Evolutionary conservation across 257 asterid genomes (phyloP).

Genomic region (Solanum etuberosum): DNA sequence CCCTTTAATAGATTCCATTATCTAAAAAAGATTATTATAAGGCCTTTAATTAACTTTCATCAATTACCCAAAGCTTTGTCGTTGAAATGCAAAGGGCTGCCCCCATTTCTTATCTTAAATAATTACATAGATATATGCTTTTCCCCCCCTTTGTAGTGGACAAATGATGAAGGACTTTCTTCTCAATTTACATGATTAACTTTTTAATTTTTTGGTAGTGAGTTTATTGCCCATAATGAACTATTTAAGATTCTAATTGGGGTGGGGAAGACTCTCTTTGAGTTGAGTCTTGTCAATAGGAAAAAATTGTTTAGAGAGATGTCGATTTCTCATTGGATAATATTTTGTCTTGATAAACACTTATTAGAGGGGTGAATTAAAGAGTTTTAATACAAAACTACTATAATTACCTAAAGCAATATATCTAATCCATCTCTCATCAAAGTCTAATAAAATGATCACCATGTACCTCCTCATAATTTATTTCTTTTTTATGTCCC

Average conservation of each 20-base stretch:
- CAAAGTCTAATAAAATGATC: background rate
- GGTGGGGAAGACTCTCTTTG: slow-evolving; percentile 13
- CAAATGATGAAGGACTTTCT: slow-evolving; percentile 38
- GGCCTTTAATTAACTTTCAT: slow-evolving; percentile 10
- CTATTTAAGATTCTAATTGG: slow-evolving; percentile 23
- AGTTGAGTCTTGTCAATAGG: slow-evolving; percentile 65
- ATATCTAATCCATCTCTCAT: slow-evolving; percentile 24
- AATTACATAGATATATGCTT: slow-evolving; percentile 30
- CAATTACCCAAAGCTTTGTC: slow-evolving; percentile 29
- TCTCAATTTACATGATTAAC: slow-evolving; percentile 37
- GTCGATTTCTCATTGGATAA: slow-evolving; percentile 27
- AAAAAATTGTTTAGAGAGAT: slow-evolving; percentile 6
- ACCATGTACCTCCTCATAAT: background rate
- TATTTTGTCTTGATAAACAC: background rate
- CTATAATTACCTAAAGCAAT: slow-evolving; percentile 5
- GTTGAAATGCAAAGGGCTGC: slow-evolving; percentile 48
- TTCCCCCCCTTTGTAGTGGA: slow-evolving; percentile 33
- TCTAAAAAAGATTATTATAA: background rate
- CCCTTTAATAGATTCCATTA: slow-evolving; percentile 10
- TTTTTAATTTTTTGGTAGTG: slow-evolving; percentile 10
- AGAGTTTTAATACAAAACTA: background rate
- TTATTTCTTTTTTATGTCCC: slow-evolving; percentile 5
- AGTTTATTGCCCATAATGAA: slow-evolving; percentile 27
- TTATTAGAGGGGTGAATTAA: slow-evolving; percentile 6
- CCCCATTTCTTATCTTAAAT: slow-evolving; percentile 40